These are phyloP conservation scores for Vicia faba DNA, from an alignment of 306 rosid species.

Conservation along the genomic window DNA sequence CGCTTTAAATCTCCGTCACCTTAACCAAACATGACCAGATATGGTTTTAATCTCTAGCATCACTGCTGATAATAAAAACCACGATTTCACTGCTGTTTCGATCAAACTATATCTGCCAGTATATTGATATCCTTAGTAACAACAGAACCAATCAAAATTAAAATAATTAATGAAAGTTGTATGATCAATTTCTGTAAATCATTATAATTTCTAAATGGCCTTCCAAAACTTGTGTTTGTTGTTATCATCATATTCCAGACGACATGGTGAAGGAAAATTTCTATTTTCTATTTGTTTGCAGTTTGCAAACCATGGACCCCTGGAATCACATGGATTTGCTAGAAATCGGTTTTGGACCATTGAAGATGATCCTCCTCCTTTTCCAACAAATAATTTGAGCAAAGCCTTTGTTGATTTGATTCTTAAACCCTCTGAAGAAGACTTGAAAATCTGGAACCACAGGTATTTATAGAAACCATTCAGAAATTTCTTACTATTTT, in stretches of 20 bases:
- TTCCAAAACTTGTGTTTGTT: neutral
- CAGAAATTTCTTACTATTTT: constrained; percentile 6
- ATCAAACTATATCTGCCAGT: neutral
- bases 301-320: constrained; percentile 69
- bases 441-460: constrained; percentile 82
- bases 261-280: constrained; percentile 37
- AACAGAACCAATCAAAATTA: neutral
- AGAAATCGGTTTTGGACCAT: constrained; percentile 74
- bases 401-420: constrained; percentile 83
- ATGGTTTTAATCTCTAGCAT: constrained; percentile 7
- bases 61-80: constrained; percentile 3
- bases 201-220: constrained; percentile 23
- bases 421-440: constrained; percentile 78
- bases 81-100: constrained; percentile 3
- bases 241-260: constrained; percentile 19
- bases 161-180: neutral
- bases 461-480: constrained; percentile 46
- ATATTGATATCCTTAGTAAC: neutral
- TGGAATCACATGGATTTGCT: constrained; percentile 88
- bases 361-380: constrained; percentile 71
- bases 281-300: constrained; percentile 49
- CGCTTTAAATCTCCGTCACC: neutral
- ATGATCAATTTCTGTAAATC: constrained; percentile 14
- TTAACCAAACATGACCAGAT: neutral
- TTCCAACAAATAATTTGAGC: constrained; percentile 58